phyloP scores from a whole-genome alignment of 306 rosid genomes.

The Argentina anserina region DNA sequence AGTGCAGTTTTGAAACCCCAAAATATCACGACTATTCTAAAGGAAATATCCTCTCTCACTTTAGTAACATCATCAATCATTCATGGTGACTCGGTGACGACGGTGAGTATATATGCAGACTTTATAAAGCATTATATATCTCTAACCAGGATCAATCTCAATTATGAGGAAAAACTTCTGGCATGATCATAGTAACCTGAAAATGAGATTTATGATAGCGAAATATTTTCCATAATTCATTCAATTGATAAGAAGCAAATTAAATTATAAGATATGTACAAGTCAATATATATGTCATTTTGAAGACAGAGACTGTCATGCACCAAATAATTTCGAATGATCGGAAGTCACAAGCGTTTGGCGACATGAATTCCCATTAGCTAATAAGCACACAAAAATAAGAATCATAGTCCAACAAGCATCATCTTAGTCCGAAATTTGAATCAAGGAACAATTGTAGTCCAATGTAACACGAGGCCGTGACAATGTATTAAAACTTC shows the following conservation, averaged over 20 bases:
- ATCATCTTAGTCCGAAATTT: too few species aligned
- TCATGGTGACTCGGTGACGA: background rate
- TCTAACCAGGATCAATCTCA: background rate
- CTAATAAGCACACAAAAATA: background rate
- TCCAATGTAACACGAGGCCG: too few species aligned
- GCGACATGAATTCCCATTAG: background rate
- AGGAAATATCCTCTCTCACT: background rate
- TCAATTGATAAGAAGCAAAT: too few species aligned
- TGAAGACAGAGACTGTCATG: too few species aligned
- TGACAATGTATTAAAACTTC: too few species aligned
- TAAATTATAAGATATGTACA: too few species aligned
- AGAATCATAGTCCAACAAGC: background rate
- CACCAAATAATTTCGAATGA: background rate
- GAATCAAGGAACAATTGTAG: too few species aligned
- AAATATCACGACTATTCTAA: background rate
- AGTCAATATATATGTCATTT: too few species aligned
- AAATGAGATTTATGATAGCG: background rate
- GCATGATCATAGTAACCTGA: background rate
- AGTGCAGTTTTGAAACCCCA: background rate
- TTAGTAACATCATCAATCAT: background rate
- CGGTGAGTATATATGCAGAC: too few species aligned
- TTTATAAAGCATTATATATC: background rate
- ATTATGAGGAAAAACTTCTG: background rate
- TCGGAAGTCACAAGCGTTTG: background rate
- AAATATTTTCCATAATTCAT: background rate